Conservation (phyloP, 257 asterid species). For the Solanum piurae region DNA sequence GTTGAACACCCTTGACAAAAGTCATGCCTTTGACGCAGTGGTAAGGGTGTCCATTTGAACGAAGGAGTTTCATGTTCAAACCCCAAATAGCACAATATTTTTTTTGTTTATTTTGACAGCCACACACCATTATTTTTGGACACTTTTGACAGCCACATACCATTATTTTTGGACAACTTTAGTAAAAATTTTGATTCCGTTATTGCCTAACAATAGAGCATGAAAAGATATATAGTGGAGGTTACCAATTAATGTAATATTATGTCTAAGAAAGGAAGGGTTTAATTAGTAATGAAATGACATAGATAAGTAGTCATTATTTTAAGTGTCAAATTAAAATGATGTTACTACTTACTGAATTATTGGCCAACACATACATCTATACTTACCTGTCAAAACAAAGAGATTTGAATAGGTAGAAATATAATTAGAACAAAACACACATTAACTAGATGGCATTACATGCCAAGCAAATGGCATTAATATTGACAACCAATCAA, state of each 20-base stretch:
- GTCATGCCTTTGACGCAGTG: too few species aligned
- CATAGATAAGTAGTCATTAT: not conserved
- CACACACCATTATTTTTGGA: too few species aligned
- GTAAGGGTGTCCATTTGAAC: too few species aligned
- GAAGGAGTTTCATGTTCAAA: too few species aligned
- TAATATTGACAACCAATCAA: not conserved
- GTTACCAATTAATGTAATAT: not conserved
- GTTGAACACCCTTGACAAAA: too few species aligned
- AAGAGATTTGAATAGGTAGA: not conserved
- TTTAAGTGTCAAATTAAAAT: not conserved
- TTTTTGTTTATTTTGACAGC: too few species aligned
- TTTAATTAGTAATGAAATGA: not conserved
- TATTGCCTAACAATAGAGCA: not conserved
- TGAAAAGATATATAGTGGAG: not conserved
- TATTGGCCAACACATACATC: not conserved
- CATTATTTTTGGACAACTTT: too few species aligned
- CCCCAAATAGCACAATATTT: too few species aligned
- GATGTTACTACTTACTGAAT: not conserved
- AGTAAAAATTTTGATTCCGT: too few species aligned
- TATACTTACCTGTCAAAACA: not conserved
- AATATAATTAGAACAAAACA: not conserved
- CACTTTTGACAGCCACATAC: too few species aligned
- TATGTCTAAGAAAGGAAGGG: not conserved
- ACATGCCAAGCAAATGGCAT: not conserved
- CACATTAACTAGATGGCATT: not conserved